Conservation (phyloP, 441 rosid species). For the Pelargonium australe region DNA sequence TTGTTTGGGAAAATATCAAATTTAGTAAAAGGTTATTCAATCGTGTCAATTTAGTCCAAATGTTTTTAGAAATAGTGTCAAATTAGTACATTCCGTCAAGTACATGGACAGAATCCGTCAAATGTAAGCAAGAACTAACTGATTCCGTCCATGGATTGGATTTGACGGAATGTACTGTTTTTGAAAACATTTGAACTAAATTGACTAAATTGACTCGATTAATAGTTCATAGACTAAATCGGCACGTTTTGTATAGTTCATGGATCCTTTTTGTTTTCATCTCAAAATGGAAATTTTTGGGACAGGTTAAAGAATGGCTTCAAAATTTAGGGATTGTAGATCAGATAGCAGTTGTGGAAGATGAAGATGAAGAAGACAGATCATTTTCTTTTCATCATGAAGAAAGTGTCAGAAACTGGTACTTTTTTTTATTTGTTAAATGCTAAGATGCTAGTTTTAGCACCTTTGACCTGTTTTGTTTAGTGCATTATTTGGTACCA, state of each 20-base stretch:
- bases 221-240: too few species aligned
- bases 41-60: too few species aligned
- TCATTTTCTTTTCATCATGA: slow-evolving; percentile 52
- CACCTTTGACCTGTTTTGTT: background rate
- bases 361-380: slow-evolving; percentile 85
- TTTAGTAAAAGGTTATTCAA: too few species aligned
- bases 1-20: slow-evolving; percentile 25
- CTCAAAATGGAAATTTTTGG: slow-evolving; percentile 40
- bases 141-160: too few species aligned
- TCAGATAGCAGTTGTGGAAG: slow-evolving; percentile 58
- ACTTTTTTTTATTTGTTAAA: slow-evolving; percentile 4
- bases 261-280: slow-evolving; percentile 30
- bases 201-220: too few species aligned
- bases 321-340: slow-evolving; percentile 99
- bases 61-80: too few species aligned
- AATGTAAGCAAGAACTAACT: too few species aligned
- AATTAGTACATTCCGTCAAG: too few species aligned
- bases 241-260: too few species aligned
- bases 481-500: background rate
- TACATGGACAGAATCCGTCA: too few species aligned
- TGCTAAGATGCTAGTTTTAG: background rate
- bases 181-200: too few species aligned
- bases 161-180: too few species aligned
- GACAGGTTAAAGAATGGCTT: slow-evolving; percentile 99
- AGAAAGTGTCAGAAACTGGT: slow-evolving; percentile 81